Percentiles rank a stretch among this genome's conserved stretches.
Evolutionary conservation across 1,139 yeast species (phyloP).

Genomic region (Blastobotrys raffinosifermentans): DNA sequence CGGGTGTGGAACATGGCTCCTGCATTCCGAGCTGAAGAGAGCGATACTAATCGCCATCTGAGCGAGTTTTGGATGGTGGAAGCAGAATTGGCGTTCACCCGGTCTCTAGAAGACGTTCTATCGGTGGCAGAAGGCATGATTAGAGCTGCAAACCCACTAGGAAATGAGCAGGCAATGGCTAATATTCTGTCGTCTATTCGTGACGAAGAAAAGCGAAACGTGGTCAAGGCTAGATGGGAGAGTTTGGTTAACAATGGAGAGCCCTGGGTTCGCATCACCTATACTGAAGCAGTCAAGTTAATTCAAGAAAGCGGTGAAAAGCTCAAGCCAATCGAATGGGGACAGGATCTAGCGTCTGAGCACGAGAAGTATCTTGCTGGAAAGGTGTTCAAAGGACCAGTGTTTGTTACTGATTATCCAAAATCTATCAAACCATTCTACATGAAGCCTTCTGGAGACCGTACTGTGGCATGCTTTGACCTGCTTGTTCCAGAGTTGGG

Average conservation of each 20-base stretch:
- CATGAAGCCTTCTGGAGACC: slow-evolving; percentile 50
- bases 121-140: slow-evolving; percentile 65
- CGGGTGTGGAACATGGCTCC: slow-evolving; percentile 90
- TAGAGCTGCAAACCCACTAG: slow-evolving; percentile 42
- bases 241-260: slow-evolving; percentile 26
- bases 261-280: slow-evolving; percentile 68
- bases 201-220: slow-evolving; percentile 37
- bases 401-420: slow-evolving; percentile 90
- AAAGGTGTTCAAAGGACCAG: slow-evolving; percentile 60
- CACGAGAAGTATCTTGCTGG: slow-evolving; percentile 92
- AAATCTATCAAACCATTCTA: slow-evolving; percentile 76
- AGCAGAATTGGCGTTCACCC: slow-evolving; percentile 73
- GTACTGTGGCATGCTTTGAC: slow-evolving; percentile 88
- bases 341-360: slow-evolving; percentile 69
- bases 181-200: slow-evolving; percentile 37
- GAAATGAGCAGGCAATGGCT: slow-evolving; percentile 30
- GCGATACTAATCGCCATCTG: slow-evolving; percentile 86
- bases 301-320: slow-evolving; percentile 32
- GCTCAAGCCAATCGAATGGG: slow-evolving; percentile 46
- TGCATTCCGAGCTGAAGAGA: slow-evolving; percentile 88
- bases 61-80: slow-evolving; percentile 98
- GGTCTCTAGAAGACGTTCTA: slow-evolving; percentile 54
- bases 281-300: slow-evolving; percentile 63
- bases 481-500: slow-evolving; percentile 85
- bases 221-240: slow-evolving; percentile 32